Base-by-base conservation (phyloP, 108 stramenopile genomes). In the Pseudonitzschia pungens region DNA sequence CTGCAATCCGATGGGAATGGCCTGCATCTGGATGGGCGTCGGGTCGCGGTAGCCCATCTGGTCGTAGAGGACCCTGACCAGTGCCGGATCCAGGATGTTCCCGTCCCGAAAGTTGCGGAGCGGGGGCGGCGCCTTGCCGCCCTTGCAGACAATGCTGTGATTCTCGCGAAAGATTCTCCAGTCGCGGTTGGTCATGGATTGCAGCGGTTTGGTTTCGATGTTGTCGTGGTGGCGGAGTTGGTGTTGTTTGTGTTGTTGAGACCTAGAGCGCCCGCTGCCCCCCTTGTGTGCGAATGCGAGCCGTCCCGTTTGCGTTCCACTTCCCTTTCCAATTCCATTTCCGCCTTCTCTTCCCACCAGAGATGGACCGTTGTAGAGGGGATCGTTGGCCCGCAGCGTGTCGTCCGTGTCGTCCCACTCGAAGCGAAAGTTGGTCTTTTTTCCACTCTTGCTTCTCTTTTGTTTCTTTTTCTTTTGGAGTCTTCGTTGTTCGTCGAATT, bases 131-230 rank as follows among this genome's bases (percentile, higher is more conserved):
- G 92, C 93, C 73, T 83, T 84, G 8, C 96, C 96, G 18, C 97
- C 99, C 77, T 91, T 94, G 59, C 96, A 90, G 31, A 87, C 73
- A 73, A 99, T 99, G 77, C 98, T 96, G 77, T 89, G 97, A 80
- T 98, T 97, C 80, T 99, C 99, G 27, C 97, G 85, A 60, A 97
- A 86, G 71, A 99, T 99, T 59, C 99, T 82, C 99, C 99, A 99
- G 86, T 99, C 99, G 10, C 99, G 86, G 10, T 79, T 63, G 11
- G 94, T 95, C 99, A 99, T 99, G 29, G 86, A 86, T 10, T 70
- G 63, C 65, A 98, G 57, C 15, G 92, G 88, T 76, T 99, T 97
- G 41, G 75, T 67, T 22, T 74, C 74, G 70, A 96, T 57, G 54
- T 36, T 36, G 36, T 36, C 36, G 36, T 36, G 6, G 4, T 36